Base-by-base conservation (phyloP, 768 basidiomycete species). In the Gymnopilus dilepis region DNA sequence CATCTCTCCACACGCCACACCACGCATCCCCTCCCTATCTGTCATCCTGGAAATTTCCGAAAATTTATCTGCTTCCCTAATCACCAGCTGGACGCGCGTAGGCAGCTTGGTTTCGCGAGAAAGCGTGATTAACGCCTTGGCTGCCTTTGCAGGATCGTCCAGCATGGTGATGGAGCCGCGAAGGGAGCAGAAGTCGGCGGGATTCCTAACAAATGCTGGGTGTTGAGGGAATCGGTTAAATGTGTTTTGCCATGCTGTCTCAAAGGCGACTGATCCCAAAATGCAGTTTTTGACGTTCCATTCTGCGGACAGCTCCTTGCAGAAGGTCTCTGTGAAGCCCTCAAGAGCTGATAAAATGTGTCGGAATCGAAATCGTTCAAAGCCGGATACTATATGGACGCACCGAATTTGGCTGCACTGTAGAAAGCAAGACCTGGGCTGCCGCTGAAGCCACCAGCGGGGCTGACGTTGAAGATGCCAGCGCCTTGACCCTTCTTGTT, bases 391-490 rank as follows among this genome's bases (percentile, higher is more conserved):
- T 12, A 34, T 34, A n/a, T 12, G 12, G 11, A 54, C 75, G 9
- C 41, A 78, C 77, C 77, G 52, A 78, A 78, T 65, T 78, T 78
- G 37, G 67, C 71, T 15, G 76, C 73, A 22, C 63, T 65, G 63
- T 77, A 77, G 61, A 69, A 77, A 2, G 73, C 64, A 28, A 76
- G 45, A 11, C 64, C 70, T 1, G 73, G 73, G 42, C 70, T 73
- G n/a, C 67, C 74, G 3, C 42, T 63, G 58, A 73, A 77, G 0
- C 76, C 77, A 15, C 76, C 76, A 38, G 59, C 56, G 5, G 74
- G 70, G 41, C 70, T 72, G 33, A 78, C 58, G 61, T 77, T 77
- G 57, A 76, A 72, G 38, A 76, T 61, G n/a, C 65, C 66, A 4
- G 70, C 72, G 1, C 70, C 71, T 34, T 61, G 40, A 2, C 68